Percentiles rank a stretch among this genome's conserved stretches.
Evolutionary conservation across 106 monocot species (phyloP).

Genomic region (Dioscorea zingiberensis): DNA sequence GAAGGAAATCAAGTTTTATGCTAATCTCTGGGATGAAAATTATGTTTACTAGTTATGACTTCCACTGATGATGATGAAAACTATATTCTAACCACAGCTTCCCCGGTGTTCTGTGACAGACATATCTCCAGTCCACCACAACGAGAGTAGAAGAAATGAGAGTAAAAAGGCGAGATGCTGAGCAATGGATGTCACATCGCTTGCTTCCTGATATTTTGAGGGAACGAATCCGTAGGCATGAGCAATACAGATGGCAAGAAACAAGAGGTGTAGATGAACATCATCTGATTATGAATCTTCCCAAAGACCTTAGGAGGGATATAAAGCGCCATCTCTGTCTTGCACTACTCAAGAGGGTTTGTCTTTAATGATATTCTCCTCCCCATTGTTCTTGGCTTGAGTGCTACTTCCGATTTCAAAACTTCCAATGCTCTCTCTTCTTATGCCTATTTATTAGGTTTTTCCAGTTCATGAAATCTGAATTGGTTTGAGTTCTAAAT

Average conservation of each 20-base stretch:
- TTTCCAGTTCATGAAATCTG: no score
- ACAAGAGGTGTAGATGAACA: conserved; percentile 96
- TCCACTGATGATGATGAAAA: no score
- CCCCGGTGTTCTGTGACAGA: conserved; percentile 35
- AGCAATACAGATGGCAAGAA: conserved; percentile 95
- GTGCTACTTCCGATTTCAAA: no score
- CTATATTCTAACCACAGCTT: background rate
- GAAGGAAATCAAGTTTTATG: no score
- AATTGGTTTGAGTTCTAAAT: no score
- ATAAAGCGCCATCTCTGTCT: conserved; percentile 95
- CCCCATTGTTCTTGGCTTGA: background rate
- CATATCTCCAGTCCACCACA: conserved; percentile 86
- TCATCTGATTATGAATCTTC: conserved; percentile 64
- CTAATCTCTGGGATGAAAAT: no score
- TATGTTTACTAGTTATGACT: no score
- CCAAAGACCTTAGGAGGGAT: conserved; percentile 88
- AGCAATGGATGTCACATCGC: conserved; percentile 97
- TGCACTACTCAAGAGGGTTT: conserved; percentile 69
- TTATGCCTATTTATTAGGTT: no score
- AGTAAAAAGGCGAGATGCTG: conserved; percentile 81
- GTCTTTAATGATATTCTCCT: background rate
- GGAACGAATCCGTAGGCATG: conserved; percentile 80
- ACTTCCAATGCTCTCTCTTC: no score
- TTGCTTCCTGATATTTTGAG: conserved; percentile 74
- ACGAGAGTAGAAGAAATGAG: conserved; percentile 96